phyloP scores from a whole-genome alignment of 2,329 filamentous ascomycete genomes.

The Cladorrhinum sp. region DNA sequence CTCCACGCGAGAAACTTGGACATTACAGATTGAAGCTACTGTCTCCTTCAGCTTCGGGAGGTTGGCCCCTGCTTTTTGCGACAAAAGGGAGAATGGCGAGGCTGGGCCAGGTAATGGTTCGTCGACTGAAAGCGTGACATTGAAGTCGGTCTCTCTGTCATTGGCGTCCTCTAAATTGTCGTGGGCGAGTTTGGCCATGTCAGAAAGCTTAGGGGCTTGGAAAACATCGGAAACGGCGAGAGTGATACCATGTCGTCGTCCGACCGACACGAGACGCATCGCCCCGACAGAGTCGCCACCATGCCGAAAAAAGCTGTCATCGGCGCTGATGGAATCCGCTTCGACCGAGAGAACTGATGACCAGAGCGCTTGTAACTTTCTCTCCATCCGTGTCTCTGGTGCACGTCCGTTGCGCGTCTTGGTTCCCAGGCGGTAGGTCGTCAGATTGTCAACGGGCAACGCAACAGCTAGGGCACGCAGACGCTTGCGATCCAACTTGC shows the following conservation, averaged over 20 bases:
- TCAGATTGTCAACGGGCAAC: conserved; percentile 9
- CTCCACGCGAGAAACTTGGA: conserved; percentile 36
- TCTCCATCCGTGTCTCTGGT: conserved; percentile 39
- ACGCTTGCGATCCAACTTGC: conserved; percentile 24
- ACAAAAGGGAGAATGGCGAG: conserved; percentile 18
- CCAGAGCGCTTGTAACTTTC: conserved; percentile 47
- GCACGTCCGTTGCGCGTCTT: conserved; percentile 32
- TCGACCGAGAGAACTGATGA: conserved; percentile 26
- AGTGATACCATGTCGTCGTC: conserved; percentile 20
- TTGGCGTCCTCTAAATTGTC: background rate
- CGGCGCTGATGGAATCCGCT: conserved; percentile 12
- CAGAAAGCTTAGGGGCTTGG: conserved; percentile 18
- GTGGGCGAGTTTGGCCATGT: conserved; percentile 17
- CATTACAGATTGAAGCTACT: conserved; percentile 32
- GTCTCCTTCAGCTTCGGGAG: conserved; percentile 10
- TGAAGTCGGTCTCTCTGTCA: conserved; percentile 22
- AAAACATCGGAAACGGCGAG: conserved; percentile 26
- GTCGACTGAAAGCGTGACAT: background rate
- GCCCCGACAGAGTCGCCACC: conserved; percentile 37
- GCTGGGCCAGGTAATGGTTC: conserved; percentile 9
- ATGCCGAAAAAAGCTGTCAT: conserved; percentile 36
- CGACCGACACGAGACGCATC: conserved; percentile 44
- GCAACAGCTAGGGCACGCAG: conserved; percentile 17
- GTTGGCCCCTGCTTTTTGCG: background rate
- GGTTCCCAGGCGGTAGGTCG: conserved; percentile 23